Evolutionary conservation across 2,329 filamentous ascomycete species (phyloP).

Genomic region (Xylaria sp.): DNA sequence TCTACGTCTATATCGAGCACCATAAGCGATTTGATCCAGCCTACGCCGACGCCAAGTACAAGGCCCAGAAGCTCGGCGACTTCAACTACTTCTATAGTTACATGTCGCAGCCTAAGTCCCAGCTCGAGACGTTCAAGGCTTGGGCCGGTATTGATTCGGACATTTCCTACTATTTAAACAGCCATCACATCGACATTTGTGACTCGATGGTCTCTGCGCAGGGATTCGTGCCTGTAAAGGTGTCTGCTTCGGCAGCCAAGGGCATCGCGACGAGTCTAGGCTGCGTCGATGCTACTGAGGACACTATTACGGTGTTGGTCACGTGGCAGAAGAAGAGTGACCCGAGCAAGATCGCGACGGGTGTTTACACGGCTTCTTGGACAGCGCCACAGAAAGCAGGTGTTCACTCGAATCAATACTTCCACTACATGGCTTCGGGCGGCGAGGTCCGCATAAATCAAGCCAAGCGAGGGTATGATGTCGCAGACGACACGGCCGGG

Average conservation of each 20-base stretch:
- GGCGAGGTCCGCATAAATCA: constrained; percentile 93
- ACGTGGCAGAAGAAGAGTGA: constrained; percentile 83
- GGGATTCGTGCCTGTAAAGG: constrained; percentile 80
- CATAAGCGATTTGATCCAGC: constrained; percentile 97
- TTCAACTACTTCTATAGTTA: constrained; percentile 99
- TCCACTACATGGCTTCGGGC: constrained; percentile 87
- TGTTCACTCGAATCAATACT: constrained; percentile 97
- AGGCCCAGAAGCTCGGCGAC: constrained; percentile 81
- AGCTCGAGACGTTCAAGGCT: constrained; percentile 92
- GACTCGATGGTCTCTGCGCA: constrained; percentile 84
- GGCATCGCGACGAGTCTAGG: constrained; percentile 83
- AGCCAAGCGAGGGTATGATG: constrained; percentile 92
- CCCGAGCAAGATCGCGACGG: constrained; percentile 77
- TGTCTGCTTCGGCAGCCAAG: constrained; percentile 79
- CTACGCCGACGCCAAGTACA: constrained; percentile 86
- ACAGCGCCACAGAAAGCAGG: constrained; percentile 91
- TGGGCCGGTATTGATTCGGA: constrained; percentile 94
- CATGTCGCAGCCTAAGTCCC: constrained; percentile 92
- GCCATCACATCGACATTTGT: constrained; percentile 91
- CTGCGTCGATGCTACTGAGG: constrained; percentile 83
- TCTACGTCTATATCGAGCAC: constrained; percentile 94
- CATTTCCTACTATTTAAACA: constrained; percentile 96
- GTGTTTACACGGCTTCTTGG: constrained; percentile 94
- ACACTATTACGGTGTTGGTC: constrained; percentile 90
- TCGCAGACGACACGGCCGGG: constrained; percentile 80